Evolutionary conservation across 164 flowering plant genomes (phyloP).

Genomic region (Sextonia rubra): DNA sequence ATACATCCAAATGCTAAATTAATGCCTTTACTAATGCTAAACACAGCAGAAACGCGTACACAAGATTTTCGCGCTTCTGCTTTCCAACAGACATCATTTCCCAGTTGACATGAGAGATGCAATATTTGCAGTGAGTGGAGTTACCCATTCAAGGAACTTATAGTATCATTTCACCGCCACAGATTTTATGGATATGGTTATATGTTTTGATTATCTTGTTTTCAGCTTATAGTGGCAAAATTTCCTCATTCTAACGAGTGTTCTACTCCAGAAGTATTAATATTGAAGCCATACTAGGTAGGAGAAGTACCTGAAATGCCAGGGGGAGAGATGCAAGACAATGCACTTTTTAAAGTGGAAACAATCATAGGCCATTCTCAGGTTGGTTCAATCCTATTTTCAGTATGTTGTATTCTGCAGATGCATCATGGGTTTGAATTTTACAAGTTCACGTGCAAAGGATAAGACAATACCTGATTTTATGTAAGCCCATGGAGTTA

Average conservation of each 20-base stretch:
- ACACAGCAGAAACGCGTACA: no score
- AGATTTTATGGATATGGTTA: not conserved
- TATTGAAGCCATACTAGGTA: not conserved
- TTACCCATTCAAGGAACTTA: no score
- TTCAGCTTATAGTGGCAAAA: not conserved
- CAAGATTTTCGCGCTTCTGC: no score
- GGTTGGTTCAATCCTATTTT: conserved; percentile 4
- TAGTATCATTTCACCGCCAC: no score
- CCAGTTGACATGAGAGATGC: no score
- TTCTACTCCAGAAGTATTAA: not conserved
- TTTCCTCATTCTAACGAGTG: not conserved
- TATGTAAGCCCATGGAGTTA: not conserved
- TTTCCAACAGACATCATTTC: no score
- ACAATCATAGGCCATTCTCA: not conserved
- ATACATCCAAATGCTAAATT: no score
- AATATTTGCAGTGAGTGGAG: no score
- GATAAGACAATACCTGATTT: not conserved
- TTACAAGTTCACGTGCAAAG: not conserved
- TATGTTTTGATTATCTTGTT: not conserved
- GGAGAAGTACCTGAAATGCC: not conserved
- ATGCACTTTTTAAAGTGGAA: not conserved
- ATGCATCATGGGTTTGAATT: not conserved
- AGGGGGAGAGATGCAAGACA: not conserved
- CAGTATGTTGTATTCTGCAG: not conserved
- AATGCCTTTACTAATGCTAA: no score